These are phyloP conservation scores for Kodamaea ohmeri DNA, from an alignment of 1,139 yeast species.

Conservation along the genomic window DNA sequence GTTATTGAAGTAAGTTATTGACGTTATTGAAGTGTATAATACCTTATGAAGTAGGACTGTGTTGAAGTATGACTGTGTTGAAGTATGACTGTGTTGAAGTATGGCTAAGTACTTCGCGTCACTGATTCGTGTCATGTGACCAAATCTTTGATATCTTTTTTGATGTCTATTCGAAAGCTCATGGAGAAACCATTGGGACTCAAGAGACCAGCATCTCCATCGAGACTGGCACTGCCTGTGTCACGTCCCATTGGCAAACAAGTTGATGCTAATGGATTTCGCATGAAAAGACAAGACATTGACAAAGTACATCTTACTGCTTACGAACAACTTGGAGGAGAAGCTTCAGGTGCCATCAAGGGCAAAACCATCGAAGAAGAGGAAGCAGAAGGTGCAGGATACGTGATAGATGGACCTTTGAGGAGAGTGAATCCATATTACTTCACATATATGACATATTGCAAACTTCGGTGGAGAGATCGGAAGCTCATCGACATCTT, in stretches of 20 bases:
- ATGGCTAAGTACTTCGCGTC: too few relatives aligned
- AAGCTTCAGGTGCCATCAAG: constrained; percentile 23
- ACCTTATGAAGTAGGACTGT: too few relatives aligned
- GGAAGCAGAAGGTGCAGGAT: constrained; percentile 52
- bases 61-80: too few relatives aligned
- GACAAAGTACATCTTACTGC: constrained; percentile 45
- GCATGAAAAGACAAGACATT: constrained; percentile 43
- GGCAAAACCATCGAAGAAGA: constrained; percentile 52
- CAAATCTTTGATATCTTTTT: not conserved
- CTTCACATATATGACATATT: constrained; percentile 85
- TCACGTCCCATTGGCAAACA: constrained; percentile 19
- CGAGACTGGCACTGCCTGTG: constrained; percentile 14
- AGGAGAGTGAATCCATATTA: constrained; percentile 82
- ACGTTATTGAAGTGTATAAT: too few relatives aligned
- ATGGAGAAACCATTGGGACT: not conserved
- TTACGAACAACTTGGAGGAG: constrained; percentile 41
- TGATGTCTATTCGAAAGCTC: not conserved
- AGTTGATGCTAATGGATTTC: constrained; percentile 50
- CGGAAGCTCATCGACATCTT: constrained; percentile 76
- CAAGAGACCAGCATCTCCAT: constrained; percentile 24
- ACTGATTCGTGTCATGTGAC: too few relatives aligned
- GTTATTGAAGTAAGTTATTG: too few relatives aligned
- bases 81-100: too few relatives aligned
- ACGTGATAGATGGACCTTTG: constrained; percentile 55
- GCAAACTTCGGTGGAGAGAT: constrained; percentile 91